A percentile compares a stretch with the other conserved stretches of the same genome.
These are phyloP conservation scores for Aspergillus chevalieri DNA, from an alignment of 2,329 filamentous ascomycete species.

Conservation along the genomic window DNA sequence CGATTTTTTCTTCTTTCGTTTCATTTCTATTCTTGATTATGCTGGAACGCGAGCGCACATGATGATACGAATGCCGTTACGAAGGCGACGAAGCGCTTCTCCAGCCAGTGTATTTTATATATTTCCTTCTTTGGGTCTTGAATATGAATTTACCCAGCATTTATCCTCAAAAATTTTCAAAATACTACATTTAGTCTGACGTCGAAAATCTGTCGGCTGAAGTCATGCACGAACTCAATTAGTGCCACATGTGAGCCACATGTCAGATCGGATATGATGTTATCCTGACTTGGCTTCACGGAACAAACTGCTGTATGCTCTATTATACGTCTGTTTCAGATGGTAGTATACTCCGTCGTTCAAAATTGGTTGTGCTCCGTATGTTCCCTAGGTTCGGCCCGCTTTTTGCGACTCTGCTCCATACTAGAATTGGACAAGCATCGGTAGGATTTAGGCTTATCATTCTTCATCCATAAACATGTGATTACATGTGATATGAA, in stretches of 20 bases:
- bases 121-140: no score
- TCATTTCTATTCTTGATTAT: background rate
- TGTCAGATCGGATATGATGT: background rate
- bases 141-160: background rate
- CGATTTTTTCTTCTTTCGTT: constrained; percentile 6
- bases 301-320: no score
- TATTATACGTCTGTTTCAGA: no score
- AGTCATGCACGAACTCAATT: background rate
- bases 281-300: background rate
- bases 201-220: background rate
- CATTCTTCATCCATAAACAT: no score
- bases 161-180: background rate
- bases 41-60: background rate
- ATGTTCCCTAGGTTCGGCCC: no score
- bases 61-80: constrained; percentile 4
- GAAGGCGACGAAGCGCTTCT: constrained; percentile 5
- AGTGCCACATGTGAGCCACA: background rate
- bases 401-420: no score
- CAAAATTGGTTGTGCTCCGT: no score
- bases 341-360: no score
- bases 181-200: background rate
- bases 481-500: no score
- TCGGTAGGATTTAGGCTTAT: no score
- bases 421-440: no score
- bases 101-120: background rate